Evolutionary conservation across 129 eudicot genomes (phyloP).

Genomic region (Flaveria bidentis): DNA sequence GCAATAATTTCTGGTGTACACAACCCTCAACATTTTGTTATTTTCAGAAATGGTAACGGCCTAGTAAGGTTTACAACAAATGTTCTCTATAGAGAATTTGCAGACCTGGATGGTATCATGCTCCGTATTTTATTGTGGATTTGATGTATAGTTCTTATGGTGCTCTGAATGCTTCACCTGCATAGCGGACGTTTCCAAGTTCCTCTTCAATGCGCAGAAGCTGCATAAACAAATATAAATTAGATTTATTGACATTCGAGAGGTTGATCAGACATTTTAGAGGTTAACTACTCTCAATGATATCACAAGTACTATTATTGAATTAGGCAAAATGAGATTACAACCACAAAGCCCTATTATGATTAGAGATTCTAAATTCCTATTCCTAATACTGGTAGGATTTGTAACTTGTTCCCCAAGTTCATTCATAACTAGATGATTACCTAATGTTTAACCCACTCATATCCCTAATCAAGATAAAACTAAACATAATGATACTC

Average conservation of each 20-base stretch:
- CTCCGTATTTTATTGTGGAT: constrained; percentile 21
- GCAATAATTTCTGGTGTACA: constrained; percentile 12
- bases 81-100: constrained; percentile 21
- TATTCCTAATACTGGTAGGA: neutral
- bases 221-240: constrained; percentile 39
- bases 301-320: neutral
- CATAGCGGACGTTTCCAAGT: constrained; percentile 91
- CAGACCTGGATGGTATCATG: constrained; percentile 24
- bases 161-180: constrained; percentile 91
- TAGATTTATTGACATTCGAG: neutral
- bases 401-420: neutral
- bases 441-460: neutral
- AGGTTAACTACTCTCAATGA: neutral
- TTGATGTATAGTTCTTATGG: constrained; percentile 37
- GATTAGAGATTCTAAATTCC: neutral
- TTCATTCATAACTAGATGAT: neutral
- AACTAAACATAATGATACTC: neutral
- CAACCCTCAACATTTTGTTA: constrained; percentile 25
- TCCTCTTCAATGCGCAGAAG: constrained; percentile 98
- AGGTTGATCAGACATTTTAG: neutral
- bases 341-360: neutral
- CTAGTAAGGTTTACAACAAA: constrained; percentile 32
- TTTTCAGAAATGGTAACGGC: constrained; percentile 24
- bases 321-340: neutral
- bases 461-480: neutral